Conservation (phyloP, 2,329 filamentous ascomycete species). For the Cercospora zeina region DNA sequence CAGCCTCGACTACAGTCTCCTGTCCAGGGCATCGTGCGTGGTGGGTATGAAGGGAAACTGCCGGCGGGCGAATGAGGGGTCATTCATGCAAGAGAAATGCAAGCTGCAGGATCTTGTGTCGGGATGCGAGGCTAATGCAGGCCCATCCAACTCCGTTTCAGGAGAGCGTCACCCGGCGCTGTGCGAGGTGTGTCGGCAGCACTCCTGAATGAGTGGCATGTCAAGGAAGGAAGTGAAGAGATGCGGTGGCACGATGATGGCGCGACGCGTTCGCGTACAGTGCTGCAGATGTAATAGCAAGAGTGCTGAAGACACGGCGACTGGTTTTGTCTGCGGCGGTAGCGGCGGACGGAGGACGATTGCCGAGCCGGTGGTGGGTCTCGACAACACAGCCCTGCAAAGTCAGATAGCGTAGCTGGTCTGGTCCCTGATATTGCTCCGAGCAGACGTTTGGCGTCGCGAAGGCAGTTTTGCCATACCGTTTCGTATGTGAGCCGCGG, state of each 20-base stretch:
- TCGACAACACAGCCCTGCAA: neutral
- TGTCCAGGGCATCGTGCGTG: neutral
- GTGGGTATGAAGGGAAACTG: neutral
- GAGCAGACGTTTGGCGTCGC: neutral
- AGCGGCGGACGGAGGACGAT: neutral
- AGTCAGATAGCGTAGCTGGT: neutral
- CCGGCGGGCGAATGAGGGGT: neutral
- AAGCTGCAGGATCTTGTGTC: constrained; percentile 12
- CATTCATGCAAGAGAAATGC: constrained; percentile 4
- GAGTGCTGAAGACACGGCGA: too few relatives aligned
- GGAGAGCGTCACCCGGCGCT: neutral
- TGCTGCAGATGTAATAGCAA: neutral
- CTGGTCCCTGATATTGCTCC: neutral
- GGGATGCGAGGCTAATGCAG: constrained; percentile 10
- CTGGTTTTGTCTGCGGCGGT: neutral
- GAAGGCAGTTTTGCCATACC: neutral
- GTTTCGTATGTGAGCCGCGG: neutral
- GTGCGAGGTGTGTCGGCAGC: neutral
- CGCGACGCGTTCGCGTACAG: neutral
- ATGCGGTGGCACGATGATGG: neutral
- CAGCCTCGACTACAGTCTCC: neutral
- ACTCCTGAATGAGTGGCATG: neutral
- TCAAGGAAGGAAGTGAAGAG: neutral
- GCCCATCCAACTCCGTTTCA: neutral
- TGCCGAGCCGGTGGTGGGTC: neutral